These are phyloP conservation scores for Sporisorium scitamineum DNA, from an alignment of 1,284 basidiomycete genomes.

Conservation along the genomic window DNA sequence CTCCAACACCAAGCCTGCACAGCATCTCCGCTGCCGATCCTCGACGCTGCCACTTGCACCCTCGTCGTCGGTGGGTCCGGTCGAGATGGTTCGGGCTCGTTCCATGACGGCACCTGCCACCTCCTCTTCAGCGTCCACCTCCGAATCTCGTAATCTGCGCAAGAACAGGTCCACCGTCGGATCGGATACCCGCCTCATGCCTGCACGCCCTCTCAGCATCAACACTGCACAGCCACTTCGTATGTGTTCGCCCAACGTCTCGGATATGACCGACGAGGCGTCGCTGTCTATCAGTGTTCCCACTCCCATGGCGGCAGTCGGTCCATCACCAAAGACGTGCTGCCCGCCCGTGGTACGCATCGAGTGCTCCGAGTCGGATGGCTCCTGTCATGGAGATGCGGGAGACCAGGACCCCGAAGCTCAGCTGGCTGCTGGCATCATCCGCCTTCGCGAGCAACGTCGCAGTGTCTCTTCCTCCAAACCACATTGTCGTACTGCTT, in stretches of 20 bases:
- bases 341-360: slow-evolving; percentile 35
- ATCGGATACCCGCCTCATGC: slow-evolving; percentile 25
- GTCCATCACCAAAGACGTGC: slow-evolving; percentile 21
- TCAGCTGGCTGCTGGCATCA: slow-evolving; percentile 57
- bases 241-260: slow-evolving; percentile 30
- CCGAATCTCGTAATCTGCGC: slow-evolving; percentile 17
- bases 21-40: slow-evolving; percentile 21
- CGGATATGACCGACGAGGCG: slow-evolving; percentile 6
- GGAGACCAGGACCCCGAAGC: slow-evolving; percentile 60
- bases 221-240: slow-evolving; percentile 52
- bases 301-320: slow-evolving; percentile 14
- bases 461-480: slow-evolving; percentile 12
- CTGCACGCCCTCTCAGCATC: slow-evolving; percentile 52
- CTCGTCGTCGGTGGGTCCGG: slow-evolving; percentile 1
- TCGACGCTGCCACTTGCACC: slow-evolving; percentile 28
- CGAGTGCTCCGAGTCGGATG: slow-evolving; percentile 55
- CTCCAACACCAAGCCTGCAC: slow-evolving; percentile 2
- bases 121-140: slow-evolving; percentile 9
- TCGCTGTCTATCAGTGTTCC: slow-evolving; percentile 10
- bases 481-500: slow-evolving; percentile 11
- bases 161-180: slow-evolving; percentile 26
- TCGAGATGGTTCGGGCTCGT: slow-evolving; percentile 30
- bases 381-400: slow-evolving; percentile 60
- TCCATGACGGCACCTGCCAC: slow-evolving; percentile 29
- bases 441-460: slow-evolving; percentile 39